Evolutionary conservation across 441 rosid genomes (phyloP).

Genomic region (Geranium incanum): DNA sequence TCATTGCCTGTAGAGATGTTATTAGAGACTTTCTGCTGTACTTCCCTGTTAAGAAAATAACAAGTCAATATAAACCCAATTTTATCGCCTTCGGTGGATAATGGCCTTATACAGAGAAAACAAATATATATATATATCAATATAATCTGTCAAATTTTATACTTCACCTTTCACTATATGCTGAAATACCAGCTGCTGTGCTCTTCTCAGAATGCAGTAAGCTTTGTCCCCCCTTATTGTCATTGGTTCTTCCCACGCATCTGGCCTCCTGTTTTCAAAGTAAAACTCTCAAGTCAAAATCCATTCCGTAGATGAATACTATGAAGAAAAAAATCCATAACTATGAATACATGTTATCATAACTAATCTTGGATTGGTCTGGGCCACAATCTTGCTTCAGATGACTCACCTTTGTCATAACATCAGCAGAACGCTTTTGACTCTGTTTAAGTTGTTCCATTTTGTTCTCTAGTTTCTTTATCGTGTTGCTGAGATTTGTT

Average conservation of each 20-base stretch:
- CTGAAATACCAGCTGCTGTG: background rate
- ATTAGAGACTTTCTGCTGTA: conserved; percentile 19
- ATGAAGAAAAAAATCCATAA: background rate
- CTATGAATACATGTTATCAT: background rate
- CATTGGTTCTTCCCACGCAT: background rate
- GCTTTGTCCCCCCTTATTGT: background rate
- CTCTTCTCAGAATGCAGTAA: background rate
- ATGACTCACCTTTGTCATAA: background rate
- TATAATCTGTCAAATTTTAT: conserved; percentile 19
- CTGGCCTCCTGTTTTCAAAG: conserved; percentile 4
- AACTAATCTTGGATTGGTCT: background rate
- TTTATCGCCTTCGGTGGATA: background rate
- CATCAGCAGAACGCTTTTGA: background rate
- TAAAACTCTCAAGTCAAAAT: background rate
- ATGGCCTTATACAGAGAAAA: background rate
- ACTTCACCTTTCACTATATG: conserved; percentile 31
- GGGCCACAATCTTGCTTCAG: background rate
- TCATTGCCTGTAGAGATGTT: conserved; percentile 7
- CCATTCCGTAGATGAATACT: background rate
- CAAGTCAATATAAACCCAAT: background rate
- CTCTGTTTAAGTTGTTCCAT: conserved; percentile 21
- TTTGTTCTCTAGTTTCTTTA: conserved; percentile 26
- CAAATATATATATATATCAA: background rate
- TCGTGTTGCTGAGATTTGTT: conserved; percentile 24
- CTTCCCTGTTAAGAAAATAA: conserved; percentile 27